Percentiles rank a stretch among this genome's conserved stretches.
Evolutionary conservation across 2,329 filamentous ascomycete species (phyloP).

Genomic region (Sporothrix brunneoviolacea): DNA sequence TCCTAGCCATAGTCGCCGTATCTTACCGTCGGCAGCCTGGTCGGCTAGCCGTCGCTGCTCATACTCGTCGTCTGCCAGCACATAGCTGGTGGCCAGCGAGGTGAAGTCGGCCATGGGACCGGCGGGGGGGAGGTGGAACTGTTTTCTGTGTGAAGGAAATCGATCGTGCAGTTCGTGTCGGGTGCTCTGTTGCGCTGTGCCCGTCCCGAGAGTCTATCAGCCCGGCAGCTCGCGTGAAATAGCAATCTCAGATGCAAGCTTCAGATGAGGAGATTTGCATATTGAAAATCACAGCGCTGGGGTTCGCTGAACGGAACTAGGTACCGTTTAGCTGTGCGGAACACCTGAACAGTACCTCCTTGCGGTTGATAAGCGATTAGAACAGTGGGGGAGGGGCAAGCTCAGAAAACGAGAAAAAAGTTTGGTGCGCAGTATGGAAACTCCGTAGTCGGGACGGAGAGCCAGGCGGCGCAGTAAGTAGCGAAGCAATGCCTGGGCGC

Average conservation of each 20-base stretch:
- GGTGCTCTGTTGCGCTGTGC: neutral
- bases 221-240: neutral
- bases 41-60: conserved; percentile 17
- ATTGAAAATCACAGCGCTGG: conserved; percentile 2
- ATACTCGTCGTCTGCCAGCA: conserved; percentile 20
- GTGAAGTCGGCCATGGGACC: conserved; percentile 21
- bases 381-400: neutral
- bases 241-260: neutral
- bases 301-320: neutral
- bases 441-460: neutral
- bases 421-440: neutral
- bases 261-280: conserved; percentile 13
- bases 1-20: too few relatives aligned
- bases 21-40: conserved; percentile 19
- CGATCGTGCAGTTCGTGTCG: neutral
- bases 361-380: conserved; percentile 10
- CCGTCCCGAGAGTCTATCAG: neutral
- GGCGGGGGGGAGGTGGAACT: neutral
- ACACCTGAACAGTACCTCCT: neutral
- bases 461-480: too few relatives aligned
- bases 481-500: neutral
- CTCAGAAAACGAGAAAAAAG: neutral
- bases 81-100: conserved; percentile 21
- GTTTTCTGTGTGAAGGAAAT: neutral
- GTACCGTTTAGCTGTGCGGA: neutral